Evolutionary conservation across 768 basidiomycete genomes (phyloP), one percentile per base, ranked within the genome.

Genomic region (Daedaleopsis sinensis): DNA sequence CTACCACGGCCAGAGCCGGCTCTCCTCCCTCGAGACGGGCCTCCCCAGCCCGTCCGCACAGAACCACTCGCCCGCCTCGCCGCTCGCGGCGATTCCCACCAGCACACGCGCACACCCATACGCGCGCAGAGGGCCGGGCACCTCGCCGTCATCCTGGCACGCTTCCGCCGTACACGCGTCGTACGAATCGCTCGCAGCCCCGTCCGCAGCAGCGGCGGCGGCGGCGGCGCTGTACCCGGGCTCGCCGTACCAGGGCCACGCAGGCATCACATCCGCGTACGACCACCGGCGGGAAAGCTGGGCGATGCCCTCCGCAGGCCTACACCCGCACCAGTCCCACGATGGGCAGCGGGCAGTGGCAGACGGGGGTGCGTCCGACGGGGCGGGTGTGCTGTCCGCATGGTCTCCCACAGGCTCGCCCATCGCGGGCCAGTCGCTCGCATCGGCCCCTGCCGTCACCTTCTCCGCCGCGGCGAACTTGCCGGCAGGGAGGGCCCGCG

Each of bases 361-460:
- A 48, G 57, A 63, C 42, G 62, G 62, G 51, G 55, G 53, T n/a
- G n/a, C n/a, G 19, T 56, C 58, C 58, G 58, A 59, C 44, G 62
- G 58, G 43, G 53, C 52, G 35, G 50, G 57, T n/a, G 32, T 56
- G 48, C 55, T 61, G 50, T 52, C n/a, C n/a, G n/a, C 60, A 13
- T 65, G 64, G 67, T 56, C 67, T 52, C 64, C 61, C 53, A 57
- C 59, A 46, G 58, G 55, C 5, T 59, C 66, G n/a, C 55, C 59
- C 35, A 53, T 65, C 15, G 48, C 58, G 43, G 61, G 43, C 7
- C 61, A 60, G 38, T 61, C 64, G 15, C 57, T 68, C 56, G 68
- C 68, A 27, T 70, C 71, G 43, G 63, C 68, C 13, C 66, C 66
- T 24, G 63, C 69, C 38, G 59, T 59, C 39, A 60, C 62, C 15